phyloP scores from a whole-genome alignment of 116 monocot genomes.

The Trichopus zeylanicus region DNA sequence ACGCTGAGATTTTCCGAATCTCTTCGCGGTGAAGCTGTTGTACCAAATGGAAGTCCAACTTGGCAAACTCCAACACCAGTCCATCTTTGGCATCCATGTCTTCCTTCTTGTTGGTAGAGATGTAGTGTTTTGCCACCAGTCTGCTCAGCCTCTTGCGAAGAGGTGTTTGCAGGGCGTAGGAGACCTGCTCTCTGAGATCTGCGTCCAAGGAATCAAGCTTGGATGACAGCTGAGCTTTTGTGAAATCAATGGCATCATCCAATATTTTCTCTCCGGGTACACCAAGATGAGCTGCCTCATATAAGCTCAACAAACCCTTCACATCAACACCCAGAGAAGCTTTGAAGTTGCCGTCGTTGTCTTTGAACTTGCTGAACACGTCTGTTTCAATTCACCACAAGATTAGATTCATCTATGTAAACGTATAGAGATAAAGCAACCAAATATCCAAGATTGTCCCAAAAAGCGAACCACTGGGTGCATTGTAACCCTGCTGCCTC shows the following conservation, averaged over 20 bases:
- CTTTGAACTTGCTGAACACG: constrained; percentile 18
- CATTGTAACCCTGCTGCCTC: no score
- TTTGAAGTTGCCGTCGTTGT: no score
- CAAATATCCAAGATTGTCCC: no score
- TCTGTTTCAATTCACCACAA: no score
- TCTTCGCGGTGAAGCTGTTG: constrained; percentile 27
- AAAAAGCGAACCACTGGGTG: no score
- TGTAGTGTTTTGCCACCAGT: constrained; percentile 15
- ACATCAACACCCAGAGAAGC: no score
- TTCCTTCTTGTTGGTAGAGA: constrained; percentile 12
- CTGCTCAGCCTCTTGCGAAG: constrained; percentile 12
- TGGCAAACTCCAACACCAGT: constrained; percentile 18
- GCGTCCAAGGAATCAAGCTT: no score
- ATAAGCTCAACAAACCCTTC: no score
- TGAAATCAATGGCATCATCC: constrained; percentile 13
- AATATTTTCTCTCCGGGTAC: constrained; percentile 19
- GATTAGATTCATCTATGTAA: no score
- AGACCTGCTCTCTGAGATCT: not conserved
- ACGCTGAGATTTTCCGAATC: constrained; percentile 7
- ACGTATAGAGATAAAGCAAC: no score
- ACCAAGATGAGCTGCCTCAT: no score
- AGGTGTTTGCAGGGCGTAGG: constrained; percentile 7
- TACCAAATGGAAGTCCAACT: constrained; percentile 22
- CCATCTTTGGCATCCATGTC: constrained; percentile 5
- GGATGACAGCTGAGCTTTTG: no score